A percentile compares a stretch with the other conserved stretches of the same genome.
Evolutionary conservation across 2,329 filamentous ascomycete genomes (phyloP).

Genomic region (Microdochium paspali): DNA sequence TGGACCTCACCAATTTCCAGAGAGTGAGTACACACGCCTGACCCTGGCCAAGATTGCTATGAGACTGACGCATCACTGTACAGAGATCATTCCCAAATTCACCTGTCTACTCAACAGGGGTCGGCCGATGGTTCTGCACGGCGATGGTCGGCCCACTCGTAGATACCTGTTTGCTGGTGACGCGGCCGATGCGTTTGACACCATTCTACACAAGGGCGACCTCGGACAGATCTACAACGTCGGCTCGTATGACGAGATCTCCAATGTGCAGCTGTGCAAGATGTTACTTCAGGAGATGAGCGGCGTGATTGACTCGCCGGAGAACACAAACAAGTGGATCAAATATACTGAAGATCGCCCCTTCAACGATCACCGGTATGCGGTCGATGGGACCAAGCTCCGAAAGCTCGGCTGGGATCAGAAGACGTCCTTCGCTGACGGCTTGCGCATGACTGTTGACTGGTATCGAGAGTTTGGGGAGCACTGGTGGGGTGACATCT

Average conservation of each 20-base stretch:
- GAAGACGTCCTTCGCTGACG: conserved; percentile 54
- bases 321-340: conserved; percentile 54
- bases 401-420: conserved; percentile 60
- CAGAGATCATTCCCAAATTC: conserved; percentile 81
- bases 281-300: conserved; percentile 55
- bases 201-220: conserved; percentile 68
- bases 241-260: conserved; percentile 67
- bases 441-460: conserved; percentile 53
- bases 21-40: conserved; percentile 47
- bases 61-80: neutral
- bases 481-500: conserved; percentile 65
- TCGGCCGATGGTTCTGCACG: conserved; percentile 63
- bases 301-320: conserved; percentile 37
- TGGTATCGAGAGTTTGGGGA: conserved; percentile 62
- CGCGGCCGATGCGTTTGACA: conserved; percentile 74
- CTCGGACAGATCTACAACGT: conserved; percentile 77
- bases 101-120: conserved; percentile 59
- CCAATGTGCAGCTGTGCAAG: conserved; percentile 60
- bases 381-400: conserved; percentile 61
- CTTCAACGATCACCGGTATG: conserved; percentile 68
- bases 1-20: conserved; percentile 74
- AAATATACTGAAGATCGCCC: conserved; percentile 70
- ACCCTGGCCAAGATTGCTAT: neutral
- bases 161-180: conserved; percentile 73
- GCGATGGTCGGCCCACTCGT: conserved; percentile 64